Conservation (phyloP, 106 monocot species). For the Triglochin maritima region DNA sequence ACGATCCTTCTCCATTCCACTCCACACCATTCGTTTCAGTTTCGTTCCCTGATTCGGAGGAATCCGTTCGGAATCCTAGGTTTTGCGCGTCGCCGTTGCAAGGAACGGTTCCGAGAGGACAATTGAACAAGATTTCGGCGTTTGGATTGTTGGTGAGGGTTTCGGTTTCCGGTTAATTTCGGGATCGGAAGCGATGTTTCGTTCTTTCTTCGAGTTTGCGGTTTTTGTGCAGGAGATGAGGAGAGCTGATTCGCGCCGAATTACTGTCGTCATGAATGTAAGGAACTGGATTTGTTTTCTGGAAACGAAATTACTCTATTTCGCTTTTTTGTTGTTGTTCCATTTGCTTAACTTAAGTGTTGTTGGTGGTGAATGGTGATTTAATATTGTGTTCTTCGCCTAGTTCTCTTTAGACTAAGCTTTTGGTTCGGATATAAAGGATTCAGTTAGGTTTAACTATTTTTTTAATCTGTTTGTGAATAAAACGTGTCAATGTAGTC, state of each 20-base stretch:
- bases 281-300: neutral
- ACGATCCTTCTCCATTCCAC: too few species aligned
- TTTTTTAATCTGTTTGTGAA: neutral
- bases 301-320: neutral
- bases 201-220: neutral
- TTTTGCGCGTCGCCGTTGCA: neutral
- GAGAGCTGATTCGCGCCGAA: constrained; percentile 19
- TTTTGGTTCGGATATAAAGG: neutral
- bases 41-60: neutral
- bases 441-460: neutral
- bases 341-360: neutral
- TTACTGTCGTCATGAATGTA: constrained; percentile 22
- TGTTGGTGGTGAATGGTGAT: neutral
- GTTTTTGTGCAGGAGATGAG: constrained; percentile 23
- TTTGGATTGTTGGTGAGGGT: neutral
- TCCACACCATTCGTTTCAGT: too few species aligned
- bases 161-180: neutral
- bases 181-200: neutral
- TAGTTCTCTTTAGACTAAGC: neutral
- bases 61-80: neutral
- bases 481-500: too few species aligned
- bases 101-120: neutral
- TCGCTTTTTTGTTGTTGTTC: neutral
- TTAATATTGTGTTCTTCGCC: neutral
- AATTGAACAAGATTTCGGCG: neutral